phyloP scores from a whole-genome alignment of 306 rosid species.

The Trifolium subterraneum region DNA sequence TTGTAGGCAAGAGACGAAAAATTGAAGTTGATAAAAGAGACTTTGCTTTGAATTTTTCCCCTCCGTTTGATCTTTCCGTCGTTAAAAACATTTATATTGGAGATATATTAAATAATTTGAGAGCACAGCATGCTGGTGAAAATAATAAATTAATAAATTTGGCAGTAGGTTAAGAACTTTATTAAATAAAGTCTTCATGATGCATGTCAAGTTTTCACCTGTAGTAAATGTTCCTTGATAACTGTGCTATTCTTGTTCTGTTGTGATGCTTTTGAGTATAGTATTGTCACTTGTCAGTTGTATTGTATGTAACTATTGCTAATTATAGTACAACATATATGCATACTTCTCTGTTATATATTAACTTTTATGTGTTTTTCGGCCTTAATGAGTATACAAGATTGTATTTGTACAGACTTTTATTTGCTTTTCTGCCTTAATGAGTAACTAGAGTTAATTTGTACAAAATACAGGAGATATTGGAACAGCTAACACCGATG shows the following conservation, averaged over 20 bases:
- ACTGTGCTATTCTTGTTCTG: constrained; percentile 29
- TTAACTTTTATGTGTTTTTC: constrained; percentile 9
- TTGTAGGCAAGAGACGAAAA: not conserved
- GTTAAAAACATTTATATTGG: constrained; percentile 4
- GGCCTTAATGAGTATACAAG: not conserved
- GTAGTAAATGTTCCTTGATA: constrained; percentile 36
- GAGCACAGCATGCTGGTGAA: constrained; percentile 25
- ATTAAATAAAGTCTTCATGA: constrained; percentile 12
- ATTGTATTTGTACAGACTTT: not conserved
- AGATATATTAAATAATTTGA: constrained; percentile 14
- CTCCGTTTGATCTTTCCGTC: constrained; percentile 13
- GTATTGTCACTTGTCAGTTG: constrained; percentile 24
- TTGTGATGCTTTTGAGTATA: constrained; percentile 20
- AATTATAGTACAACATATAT: constrained; percentile 18
- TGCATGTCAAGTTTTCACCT: constrained; percentile 7
- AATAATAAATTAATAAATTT: constrained; percentile 9
- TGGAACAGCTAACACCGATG: constrained; percentile 82
- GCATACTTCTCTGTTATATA: constrained; percentile 16
- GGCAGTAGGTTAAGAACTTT: constrained; percentile 22
- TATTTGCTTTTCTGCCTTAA: constrained; percentile 17
- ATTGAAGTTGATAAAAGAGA: not conserved
- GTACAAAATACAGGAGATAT: constrained; percentile 72
- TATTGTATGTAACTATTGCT: constrained; percentile 27
- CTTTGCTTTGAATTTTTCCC: not conserved
- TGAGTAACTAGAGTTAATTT: constrained; percentile 27